A percentile compares a stretch with the other conserved stretches of the same genome.
Evolutionary conservation across 805 yeast species (phyloP).

Genomic region (Saccharomycopsis schoenii): DNA sequence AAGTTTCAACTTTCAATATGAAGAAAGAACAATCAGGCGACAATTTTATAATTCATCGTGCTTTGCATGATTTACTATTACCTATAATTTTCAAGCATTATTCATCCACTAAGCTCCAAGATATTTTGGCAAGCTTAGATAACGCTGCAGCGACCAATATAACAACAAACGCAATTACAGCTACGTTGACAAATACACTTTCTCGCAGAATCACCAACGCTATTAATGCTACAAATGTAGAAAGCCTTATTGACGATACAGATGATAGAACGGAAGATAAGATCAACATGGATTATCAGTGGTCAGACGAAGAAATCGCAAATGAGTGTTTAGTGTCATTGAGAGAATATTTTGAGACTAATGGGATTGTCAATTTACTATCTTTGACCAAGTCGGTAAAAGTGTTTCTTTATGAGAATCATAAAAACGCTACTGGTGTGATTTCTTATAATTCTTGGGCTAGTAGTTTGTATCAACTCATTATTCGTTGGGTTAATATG

Average conservation of each 20-base stretch:
- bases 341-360: slow-evolving; percentile 52
- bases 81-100: slow-evolving; percentile 2
- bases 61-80: slow-evolving; percentile 10
- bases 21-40: not conserved
- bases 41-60: not conserved
- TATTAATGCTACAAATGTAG: not conserved
- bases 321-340: slow-evolving; percentile 33
- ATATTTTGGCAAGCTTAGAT: slow-evolving; percentile 5
- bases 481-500: slow-evolving; percentile 73
- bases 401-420: slow-evolving; percentile 31
- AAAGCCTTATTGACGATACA: not conserved
- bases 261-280: slow-evolving; percentile 15
- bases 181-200: not conserved
- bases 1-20: slow-evolving; percentile 8
- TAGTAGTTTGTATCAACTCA: slow-evolving; percentile 45
- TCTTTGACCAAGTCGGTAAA: slow-evolving; percentile 46
- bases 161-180: not conserved
- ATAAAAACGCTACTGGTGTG: slow-evolving; percentile 17
- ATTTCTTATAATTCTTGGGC: slow-evolving; percentile 34
- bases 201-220: not conserved
- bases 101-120: slow-evolving; percentile 1
- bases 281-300: slow-evolving; percentile 9
- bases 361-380: slow-evolving; percentile 50
- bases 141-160: not conserved
- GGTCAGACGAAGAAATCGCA: slow-evolving; percentile 13